phyloP scores from a whole-genome alignment of 2,329 filamentous ascomycete genomes.

The Huntiella omanensis region DNA sequence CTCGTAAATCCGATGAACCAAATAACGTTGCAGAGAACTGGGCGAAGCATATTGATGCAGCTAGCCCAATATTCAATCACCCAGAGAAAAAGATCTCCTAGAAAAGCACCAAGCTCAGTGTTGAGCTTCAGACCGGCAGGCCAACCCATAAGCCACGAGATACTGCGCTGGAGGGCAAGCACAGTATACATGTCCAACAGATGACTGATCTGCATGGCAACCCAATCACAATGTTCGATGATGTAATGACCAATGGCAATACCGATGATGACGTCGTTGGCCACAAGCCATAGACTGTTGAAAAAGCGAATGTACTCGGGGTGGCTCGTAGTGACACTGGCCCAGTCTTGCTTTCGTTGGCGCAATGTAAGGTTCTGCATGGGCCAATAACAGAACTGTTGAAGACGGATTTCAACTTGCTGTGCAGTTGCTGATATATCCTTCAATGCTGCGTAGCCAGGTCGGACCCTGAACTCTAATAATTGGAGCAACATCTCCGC shows the following conservation, averaged over 20 bases:
- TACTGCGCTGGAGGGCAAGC: constrained; percentile 69
- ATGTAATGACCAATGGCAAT: constrained; percentile 94
- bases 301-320: constrained; percentile 98
- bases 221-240: constrained; percentile 78
- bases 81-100: constrained; percentile 92
- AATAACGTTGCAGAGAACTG: constrained; percentile 67
- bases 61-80: constrained; percentile 95
- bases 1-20: constrained; percentile 87
- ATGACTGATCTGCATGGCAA: constrained; percentile 59
- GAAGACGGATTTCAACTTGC: constrained; percentile 87
- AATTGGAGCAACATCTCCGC: constrained; percentile 64
- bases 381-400: constrained; percentile 98
- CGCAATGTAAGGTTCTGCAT: constrained; percentile 86
- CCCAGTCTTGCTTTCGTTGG: constrained; percentile 82
- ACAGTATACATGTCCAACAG: constrained; percentile 71
- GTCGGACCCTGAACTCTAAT: constrained; percentile 67
- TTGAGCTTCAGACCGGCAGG: constrained; percentile 92
- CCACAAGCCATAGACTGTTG: constrained; percentile 95
- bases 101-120: constrained; percentile 76
- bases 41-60: constrained; percentile 59
- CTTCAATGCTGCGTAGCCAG: constrained; percentile 69
- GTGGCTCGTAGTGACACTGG: constrained; percentile 84
- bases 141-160: constrained; percentile 90
- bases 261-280: constrained; percentile 96
- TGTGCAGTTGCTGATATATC: constrained; percentile 93